Evolutionary conservation across 495 filamentous ascomycete genomes (phyloP).

Genomic region (Aspergillus panamensis): DNA sequence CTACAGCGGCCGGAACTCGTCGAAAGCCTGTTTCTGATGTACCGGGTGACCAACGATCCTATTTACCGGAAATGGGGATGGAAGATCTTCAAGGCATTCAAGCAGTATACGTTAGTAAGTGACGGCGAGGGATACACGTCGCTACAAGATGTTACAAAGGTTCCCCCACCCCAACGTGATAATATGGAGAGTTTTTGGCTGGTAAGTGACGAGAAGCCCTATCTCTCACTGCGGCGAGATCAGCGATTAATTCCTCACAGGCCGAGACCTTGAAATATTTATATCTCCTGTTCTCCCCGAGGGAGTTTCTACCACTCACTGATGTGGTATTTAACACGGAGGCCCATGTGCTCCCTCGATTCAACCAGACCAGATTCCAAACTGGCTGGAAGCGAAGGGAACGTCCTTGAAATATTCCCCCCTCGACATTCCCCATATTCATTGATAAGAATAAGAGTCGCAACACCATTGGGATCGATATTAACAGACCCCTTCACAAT

Average conservation of each 20-base stretch:
- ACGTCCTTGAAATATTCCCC: background rate
- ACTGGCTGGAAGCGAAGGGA: slow-evolving; percentile 66
- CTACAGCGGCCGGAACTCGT: slow-evolving; percentile 92
- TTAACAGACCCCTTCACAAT: too few relatives aligned
- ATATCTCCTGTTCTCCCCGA: slow-evolving; percentile 85
- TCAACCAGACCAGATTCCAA: slow-evolving; percentile 71
- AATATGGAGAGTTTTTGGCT: slow-evolving; percentile 98
- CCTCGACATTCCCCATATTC: too few relatives aligned
- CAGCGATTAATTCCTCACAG: background rate
- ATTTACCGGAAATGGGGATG: slow-evolving; percentile 95
- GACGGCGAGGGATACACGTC: slow-evolving; percentile 43
- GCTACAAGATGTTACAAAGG: slow-evolving; percentile 22
- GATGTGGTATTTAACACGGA: slow-evolving; percentile 92
- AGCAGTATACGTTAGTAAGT: slow-evolving; percentile 69
- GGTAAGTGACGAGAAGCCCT: slow-evolving; percentile 18
- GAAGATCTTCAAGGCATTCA: slow-evolving; percentile 93
- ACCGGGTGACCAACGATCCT: slow-evolving; percentile 87
- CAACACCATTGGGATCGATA: too few relatives aligned
- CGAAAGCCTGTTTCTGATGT: slow-evolving; percentile 96
- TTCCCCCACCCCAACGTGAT: slow-evolving; percentile 63
- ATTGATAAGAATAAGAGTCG: too few relatives aligned
- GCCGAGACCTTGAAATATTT: slow-evolving; percentile 98
- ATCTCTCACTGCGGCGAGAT: too few relatives aligned
- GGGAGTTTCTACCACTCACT: slow-evolving; percentile 77
- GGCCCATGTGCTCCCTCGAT: slow-evolving; percentile 85